These are phyloP conservation scores for Discostella stelligeroides DNA, from an alignment of 108 stramenopile genomes.

Conservation along the genomic window DNA sequence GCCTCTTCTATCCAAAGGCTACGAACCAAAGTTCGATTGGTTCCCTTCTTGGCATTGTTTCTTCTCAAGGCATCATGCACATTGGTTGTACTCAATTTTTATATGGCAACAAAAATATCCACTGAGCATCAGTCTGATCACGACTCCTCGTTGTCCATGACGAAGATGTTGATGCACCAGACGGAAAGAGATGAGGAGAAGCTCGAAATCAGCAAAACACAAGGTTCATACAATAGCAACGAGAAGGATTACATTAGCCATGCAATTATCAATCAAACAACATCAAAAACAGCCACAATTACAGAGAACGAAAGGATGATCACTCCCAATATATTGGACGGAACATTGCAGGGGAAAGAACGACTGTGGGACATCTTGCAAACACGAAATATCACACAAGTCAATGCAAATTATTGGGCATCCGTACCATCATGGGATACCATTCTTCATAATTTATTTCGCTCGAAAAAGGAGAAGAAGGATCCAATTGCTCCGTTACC, in stretches of 20 bases:
- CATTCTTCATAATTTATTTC: constrained; percentile 27
- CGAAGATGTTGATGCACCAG: neutral
- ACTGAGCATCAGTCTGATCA: neutral
- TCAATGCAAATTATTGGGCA: constrained; percentile 43
- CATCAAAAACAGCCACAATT: neutral
- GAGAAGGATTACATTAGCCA: neutral
- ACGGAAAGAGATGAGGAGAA: neutral
- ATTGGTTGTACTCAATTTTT: constrained; percentile 27
- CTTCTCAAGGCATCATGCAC: constrained; percentile 30
- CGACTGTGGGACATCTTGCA: constrained; percentile 31
- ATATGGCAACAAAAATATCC: constrained; percentile 31
- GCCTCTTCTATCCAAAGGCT: neutral
- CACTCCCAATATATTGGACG: constrained; percentile 35
- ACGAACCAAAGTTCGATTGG: constrained; percentile 3
- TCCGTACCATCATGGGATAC: constrained; percentile 36
- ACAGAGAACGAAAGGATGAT: constrained; percentile 17
- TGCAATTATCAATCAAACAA: neutral
- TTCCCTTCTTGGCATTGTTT: constrained; percentile 21
- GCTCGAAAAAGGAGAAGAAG: neutral
- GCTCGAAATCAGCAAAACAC: neutral
- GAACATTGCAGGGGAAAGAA: constrained; percentile 42
- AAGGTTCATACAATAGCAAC: neutral
- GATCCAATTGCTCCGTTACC: constrained; percentile 18
- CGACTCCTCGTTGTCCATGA: neutral
- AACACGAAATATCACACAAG: constrained; percentile 40